These are phyloP conservation scores for Paraglomus brasilianum DNA, from an alignment of 192 early-diverging fungal genomes.

Conservation along the genomic window DNA sequence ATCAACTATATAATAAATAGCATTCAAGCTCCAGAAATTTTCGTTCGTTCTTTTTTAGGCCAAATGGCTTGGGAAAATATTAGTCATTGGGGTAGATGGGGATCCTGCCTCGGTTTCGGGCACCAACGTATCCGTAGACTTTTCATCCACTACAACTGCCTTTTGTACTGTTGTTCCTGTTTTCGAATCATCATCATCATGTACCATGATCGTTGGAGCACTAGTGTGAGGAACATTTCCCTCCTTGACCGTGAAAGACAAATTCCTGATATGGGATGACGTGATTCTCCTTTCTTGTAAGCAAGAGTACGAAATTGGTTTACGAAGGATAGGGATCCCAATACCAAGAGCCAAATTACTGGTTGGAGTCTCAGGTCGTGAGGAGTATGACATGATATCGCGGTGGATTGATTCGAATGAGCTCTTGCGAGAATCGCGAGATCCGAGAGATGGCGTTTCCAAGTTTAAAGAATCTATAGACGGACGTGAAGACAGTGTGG, in stretches of 20 bases:
- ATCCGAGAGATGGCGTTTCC: conserved; percentile 28
- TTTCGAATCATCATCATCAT: conserved; percentile 11
- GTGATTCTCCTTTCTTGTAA: conserved; percentile 5
- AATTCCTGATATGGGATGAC: neutral
- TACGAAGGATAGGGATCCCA: conserved; percentile 29
- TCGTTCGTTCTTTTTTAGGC: no score
- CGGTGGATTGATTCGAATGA: conserved; percentile 25
- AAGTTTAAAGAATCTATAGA: conserved; percentile 27
- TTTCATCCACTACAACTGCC: neutral
- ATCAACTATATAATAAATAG: no score
- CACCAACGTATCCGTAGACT: neutral
- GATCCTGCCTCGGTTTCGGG: neutral
- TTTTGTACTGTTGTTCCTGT: neutral
- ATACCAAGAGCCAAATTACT: conserved; percentile 19
- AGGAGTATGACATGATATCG: neutral
- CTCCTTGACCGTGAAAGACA: conserved; percentile 8
- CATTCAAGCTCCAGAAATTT: no score
- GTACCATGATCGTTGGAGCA: conserved; percentile 30
- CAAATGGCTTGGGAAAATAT: conserved; percentile 31
- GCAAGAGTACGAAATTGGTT: conserved; percentile 24
- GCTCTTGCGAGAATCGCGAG: conserved; percentile 30
- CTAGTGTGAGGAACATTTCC: neutral
- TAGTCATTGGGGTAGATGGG: conserved; percentile 18
- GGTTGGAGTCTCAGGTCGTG: neutral
- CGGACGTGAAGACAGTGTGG: conserved; percentile 27